Conservation (phyloP, 495 filamentous ascomycete genomes). For the Penicillium roqueforti region DNA sequence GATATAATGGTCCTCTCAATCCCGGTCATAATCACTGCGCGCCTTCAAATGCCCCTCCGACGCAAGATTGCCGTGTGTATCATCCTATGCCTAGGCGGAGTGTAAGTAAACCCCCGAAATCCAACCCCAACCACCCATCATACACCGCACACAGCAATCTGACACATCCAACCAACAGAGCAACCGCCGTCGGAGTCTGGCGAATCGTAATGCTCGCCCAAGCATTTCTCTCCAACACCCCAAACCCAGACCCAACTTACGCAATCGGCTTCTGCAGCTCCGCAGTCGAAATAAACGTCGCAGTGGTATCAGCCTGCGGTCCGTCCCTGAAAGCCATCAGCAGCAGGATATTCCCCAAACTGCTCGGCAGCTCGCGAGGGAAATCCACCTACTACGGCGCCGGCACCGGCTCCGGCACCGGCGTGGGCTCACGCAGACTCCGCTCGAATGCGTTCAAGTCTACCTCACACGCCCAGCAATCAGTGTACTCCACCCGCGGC, state of each 20-base stretch:
- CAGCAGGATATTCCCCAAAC: conserved; percentile 15
- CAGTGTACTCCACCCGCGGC: neutral
- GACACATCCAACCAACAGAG: conserved; percentile 27
- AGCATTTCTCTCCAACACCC: conserved; percentile 12
- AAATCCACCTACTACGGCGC: conserved; percentile 15
- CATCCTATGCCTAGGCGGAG: conserved; percentile 39
- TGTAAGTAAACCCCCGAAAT: conserved; percentile 27
- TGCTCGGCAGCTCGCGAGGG: conserved; percentile 17
- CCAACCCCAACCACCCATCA: neutral
- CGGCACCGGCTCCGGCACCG: neutral
- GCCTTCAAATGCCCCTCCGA: conserved; percentile 40
- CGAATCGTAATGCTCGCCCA: conserved; percentile 26
- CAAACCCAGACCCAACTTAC: conserved; percentile 23
- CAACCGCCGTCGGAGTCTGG: conserved; percentile 45
- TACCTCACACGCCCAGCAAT: neutral
- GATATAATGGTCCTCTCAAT: conserved; percentile 46
- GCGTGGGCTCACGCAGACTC: conserved; percentile 9
- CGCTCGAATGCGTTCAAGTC: conserved; percentile 8
- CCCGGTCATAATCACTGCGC: conserved; percentile 45
- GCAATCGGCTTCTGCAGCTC: conserved; percentile 49
- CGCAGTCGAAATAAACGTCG: conserved; percentile 52
- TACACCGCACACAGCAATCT: neutral
- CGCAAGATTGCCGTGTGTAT: conserved; percentile 43
- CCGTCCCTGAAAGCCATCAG: conserved; percentile 28
- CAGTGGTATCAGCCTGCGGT: conserved; percentile 48